These are phyloP conservation scores for Leucogyrophana mollusca DNA, from an alignment of 768 basidiomycete species.

Conservation along the genomic window DNA sequence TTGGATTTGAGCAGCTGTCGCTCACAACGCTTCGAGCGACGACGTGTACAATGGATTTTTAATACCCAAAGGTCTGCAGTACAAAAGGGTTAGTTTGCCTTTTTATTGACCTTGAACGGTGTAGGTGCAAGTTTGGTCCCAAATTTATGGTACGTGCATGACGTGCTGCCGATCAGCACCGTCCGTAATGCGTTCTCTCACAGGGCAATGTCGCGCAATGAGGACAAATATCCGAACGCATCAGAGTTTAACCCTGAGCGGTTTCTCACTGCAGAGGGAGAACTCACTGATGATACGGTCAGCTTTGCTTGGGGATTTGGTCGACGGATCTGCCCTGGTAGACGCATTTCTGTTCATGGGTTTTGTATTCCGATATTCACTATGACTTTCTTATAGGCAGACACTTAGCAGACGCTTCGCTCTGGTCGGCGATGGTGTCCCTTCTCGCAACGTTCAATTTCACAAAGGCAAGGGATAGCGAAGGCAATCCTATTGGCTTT, in stretches of 20 bases:
- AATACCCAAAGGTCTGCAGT: slow-evolving; percentile 5
- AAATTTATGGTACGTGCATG: slow-evolving; percentile 2
- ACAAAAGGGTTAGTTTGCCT: neutral
- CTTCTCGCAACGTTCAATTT: slow-evolving; percentile 29
- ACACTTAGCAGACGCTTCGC: slow-evolving; percentile 22
- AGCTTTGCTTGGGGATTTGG: slow-evolving; percentile 7
- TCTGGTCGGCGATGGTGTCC: slow-evolving; percentile 26
- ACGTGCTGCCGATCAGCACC: too few relatives aligned
- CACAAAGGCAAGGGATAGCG: slow-evolving; percentile 16
- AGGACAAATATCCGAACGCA: slow-evolving; percentile 29
- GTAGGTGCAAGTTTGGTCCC: slow-evolving; percentile 5
- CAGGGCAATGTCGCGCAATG: slow-evolving; percentile 40
- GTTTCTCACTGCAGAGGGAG: slow-evolving; percentile 17
- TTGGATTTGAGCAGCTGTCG: neutral
- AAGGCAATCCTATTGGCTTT: slow-evolving; percentile 22
- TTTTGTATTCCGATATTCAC: too few relatives aligned
- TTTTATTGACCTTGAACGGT: neutral
- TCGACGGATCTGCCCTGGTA: slow-evolving; percentile 1
- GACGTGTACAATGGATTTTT: slow-evolving; percentile 10
- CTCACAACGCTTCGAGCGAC: slow-evolving; percentile 6
- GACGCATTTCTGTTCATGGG: too few relatives aligned
- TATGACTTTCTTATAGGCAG: slow-evolving; percentile 10
- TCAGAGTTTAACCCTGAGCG: slow-evolving; percentile 33
- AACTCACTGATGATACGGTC: slow-evolving; percentile 1
- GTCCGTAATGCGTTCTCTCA: too few relatives aligned